A percentile compares a stretch with the other conserved stretches of the same genome.
phyloP scores from a whole-genome alignment of 192 early-diverging fungal genomes.

The Backusella luteola region DNA sequence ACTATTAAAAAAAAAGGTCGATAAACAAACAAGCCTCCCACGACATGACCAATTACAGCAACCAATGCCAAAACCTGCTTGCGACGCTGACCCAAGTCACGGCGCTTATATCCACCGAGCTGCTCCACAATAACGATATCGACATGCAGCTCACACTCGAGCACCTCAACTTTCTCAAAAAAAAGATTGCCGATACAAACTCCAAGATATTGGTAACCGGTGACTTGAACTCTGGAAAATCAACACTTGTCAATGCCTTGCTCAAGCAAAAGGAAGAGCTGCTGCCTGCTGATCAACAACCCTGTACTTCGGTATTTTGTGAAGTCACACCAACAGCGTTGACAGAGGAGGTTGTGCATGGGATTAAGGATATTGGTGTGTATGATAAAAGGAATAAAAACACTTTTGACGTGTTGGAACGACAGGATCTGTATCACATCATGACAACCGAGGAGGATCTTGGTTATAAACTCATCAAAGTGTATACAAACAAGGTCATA shows the following conservation, averaged over 20 bases:
- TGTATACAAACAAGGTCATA: constrained; percentile 57
- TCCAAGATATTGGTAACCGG: constrained; percentile 95
- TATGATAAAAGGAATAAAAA: constrained; percentile 68
- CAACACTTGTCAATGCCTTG: constrained; percentile 93
- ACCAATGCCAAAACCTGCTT: background rate
- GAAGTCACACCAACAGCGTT: constrained; percentile 93
- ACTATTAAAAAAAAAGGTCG: background rate
- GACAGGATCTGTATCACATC: constrained; percentile 71
- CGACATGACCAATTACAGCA: background rate
- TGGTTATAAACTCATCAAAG: constrained; percentile 76
- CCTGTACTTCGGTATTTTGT: constrained; percentile 92
- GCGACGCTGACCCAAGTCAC: background rate
- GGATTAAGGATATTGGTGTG: constrained; percentile 58
- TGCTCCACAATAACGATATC: background rate
- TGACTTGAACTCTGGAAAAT: constrained; percentile 96
- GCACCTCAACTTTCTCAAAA: constrained; percentile 78
- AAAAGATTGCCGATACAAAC: constrained; percentile 81
- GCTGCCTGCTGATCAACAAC: constrained; percentile 94
- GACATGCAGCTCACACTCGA: background rate
- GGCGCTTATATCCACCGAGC: background rate
- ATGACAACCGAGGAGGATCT: constrained; percentile 80
- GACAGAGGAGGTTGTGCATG: constrained; percentile 77
- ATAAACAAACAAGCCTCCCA: constrained; percentile 1
- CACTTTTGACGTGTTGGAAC: constrained; percentile 65
- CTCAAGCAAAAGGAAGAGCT: constrained; percentile 68